These are phyloP conservation scores for Drechslerella stenobrocha DNA, from an alignment of 2,329 filamentous ascomycete species.

Conservation along the genomic window DNA sequence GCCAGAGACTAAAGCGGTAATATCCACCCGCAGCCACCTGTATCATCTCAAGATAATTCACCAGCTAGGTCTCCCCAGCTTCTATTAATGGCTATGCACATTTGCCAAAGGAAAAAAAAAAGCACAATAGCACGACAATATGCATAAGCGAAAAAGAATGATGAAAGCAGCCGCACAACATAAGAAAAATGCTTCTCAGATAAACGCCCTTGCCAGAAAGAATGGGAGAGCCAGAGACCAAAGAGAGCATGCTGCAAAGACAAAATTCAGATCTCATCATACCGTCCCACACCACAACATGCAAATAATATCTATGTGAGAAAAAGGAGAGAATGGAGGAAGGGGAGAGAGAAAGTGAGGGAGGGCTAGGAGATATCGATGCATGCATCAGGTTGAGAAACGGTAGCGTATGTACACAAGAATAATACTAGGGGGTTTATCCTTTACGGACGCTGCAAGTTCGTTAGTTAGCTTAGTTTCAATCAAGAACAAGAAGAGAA, in stretches of 20 bases:
- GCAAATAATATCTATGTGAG: slow-evolving; percentile 11
- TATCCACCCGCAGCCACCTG: too few relatives aligned
- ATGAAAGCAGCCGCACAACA: slow-evolving; percentile 3
- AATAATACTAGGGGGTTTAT: slow-evolving; percentile 11
- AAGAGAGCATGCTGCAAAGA: slow-evolving; percentile 7
- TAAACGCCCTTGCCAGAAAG: slow-evolving; percentile 30
- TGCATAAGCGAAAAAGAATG: slow-evolving; percentile 17
- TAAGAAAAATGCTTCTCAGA: slow-evolving; percentile 18
- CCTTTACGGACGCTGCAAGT: slow-evolving; percentile 31
- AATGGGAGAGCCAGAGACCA: neutral
- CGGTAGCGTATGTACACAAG: slow-evolving; percentile 42
- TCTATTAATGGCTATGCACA: slow-evolving; percentile 29
- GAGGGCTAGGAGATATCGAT: slow-evolving; percentile 15
- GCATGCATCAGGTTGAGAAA: slow-evolving; percentile 25
- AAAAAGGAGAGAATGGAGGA: slow-evolving; percentile 13
- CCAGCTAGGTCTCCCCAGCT: slow-evolving; percentile 7
- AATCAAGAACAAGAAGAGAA: slow-evolving; percentile 10
- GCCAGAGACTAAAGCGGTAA: too few relatives aligned
- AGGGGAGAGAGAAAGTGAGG: slow-evolving; percentile 1
- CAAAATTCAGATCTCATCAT: slow-evolving; percentile 10
- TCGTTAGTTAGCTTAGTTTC: slow-evolving; percentile 24
- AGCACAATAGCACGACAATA: slow-evolving; percentile 2
- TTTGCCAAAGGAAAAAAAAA: slow-evolving; percentile 8
- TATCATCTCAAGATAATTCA: neutral
- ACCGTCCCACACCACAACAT: slow-evolving; percentile 14